Evolutionary conservation across 306 rosid species (phyloP).

Genomic region (Glycyrrhiza uralensis): DNA sequence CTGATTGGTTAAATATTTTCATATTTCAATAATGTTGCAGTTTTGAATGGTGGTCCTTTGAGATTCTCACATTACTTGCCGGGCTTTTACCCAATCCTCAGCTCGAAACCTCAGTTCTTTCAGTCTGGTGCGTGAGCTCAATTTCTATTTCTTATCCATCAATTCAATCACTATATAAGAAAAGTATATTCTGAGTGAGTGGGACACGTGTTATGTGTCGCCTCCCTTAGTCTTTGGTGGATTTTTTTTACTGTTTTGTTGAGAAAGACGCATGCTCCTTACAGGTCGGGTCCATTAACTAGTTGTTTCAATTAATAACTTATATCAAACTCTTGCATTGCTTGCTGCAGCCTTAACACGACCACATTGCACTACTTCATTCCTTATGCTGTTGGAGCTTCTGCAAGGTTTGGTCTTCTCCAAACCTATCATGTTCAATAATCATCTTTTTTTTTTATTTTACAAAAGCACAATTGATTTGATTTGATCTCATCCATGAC

Average conservation of each 20-base stretch:
- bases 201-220: no score
- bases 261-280: no score
- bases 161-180: not conserved
- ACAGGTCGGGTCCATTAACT: no score
- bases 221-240: no score
- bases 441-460: not conserved
- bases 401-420: slow-evolving; percentile 56
- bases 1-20: not conserved
- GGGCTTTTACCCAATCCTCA: slow-evolving; percentile 61
- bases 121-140: slow-evolving; percentile 43
- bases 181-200: no score
- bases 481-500: no score
- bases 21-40: slow-evolving; percentile 8
- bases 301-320: no score
- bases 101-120: slow-evolving; percentile 67
- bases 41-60: slow-evolving; percentile 80
- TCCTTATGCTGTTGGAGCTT: slow-evolving; percentile 57
- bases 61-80: slow-evolving; percentile 55
- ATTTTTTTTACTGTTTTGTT: no score
- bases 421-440: no score
- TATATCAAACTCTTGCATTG: not conserved
- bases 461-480: not conserved
- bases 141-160: not conserved
- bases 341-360: slow-evolving; percentile 55
- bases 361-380: slow-evolving; percentile 50